A percentile compares a stretch with the other conserved stretches of the same genome.
These are phyloP conservation scores for Erodium trifolium DNA, from an alignment of 441 rosid species.

Conservation along the genomic window DNA sequence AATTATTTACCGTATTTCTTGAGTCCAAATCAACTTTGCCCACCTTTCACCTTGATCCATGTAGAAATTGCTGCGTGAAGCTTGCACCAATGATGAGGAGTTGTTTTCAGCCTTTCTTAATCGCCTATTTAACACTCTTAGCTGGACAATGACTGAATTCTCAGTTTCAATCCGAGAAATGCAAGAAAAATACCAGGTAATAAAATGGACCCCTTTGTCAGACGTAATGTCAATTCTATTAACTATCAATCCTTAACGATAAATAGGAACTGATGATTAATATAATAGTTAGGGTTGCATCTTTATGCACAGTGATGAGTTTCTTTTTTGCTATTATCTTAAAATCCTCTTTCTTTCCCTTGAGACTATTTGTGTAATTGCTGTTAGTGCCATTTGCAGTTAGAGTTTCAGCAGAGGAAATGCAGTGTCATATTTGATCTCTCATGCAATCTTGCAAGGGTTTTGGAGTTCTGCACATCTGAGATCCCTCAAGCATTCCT, in stretches of 20 bases:
- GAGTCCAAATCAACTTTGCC: neutral
- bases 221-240: neutral
- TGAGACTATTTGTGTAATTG: conserved; percentile 7
- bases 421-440: conserved; percentile 86
- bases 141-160: conserved; percentile 98
- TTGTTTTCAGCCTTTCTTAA: conserved; percentile 85
- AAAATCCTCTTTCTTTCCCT: neutral
- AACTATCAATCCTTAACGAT: neutral
- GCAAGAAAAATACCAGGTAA: conserved; percentile 93
- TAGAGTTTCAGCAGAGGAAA: conserved; percentile 84
- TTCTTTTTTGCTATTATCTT: neutral
- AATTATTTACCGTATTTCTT: conserved; percentile 9
- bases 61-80: conserved; percentile 74
- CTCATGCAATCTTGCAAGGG: conserved; percentile 85
- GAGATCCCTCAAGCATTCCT: conserved; percentile 88
- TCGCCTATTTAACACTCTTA: conserved; percentile 85
- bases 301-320: neutral
- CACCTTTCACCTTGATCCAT: conserved; percentile 17
- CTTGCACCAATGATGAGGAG: conserved; percentile 56
- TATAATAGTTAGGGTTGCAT: conserved; percentile 5
- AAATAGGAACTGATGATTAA: neutral
- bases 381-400: conserved; percentile 32
- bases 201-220: neutral
- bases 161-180: conserved; percentile 89
- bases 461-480: conserved; percentile 84